A percentile compares a stretch with the other conserved stretches of the same genome.
Evolutionary conservation across 306 rosid genomes (phyloP).

Genomic region (Cicer yamashitae): DNA sequence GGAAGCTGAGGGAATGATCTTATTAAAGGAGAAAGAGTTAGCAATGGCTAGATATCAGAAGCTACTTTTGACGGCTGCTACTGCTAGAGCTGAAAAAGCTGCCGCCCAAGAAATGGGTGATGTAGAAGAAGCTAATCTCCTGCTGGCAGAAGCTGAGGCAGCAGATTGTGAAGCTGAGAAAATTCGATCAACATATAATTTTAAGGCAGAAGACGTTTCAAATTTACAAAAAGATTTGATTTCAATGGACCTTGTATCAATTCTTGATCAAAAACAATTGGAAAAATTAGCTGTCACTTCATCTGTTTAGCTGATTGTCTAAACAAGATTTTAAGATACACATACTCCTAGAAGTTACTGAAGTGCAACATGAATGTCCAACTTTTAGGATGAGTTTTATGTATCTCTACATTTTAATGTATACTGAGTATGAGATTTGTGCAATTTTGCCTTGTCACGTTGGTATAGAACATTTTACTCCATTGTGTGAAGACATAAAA

Average conservation of each 20-base stretch:
- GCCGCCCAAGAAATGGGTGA: slow-evolving; percentile 78
- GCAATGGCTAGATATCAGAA: slow-evolving; percentile 75
- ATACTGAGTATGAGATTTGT: slow-evolving; percentile 3
- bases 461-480: no score
- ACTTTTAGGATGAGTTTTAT: neutral
- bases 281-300: slow-evolving; percentile 61
- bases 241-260: slow-evolving; percentile 73
- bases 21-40: slow-evolving; percentile 71
- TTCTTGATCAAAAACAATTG: slow-evolving; percentile 67
- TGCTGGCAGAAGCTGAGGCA: slow-evolving; percentile 81
- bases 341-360: slow-evolving; percentile 24
- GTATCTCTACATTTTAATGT: neutral
- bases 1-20: slow-evolving; percentile 67
- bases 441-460: neutral
- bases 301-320: slow-evolving; percentile 41
- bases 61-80: slow-evolving; percentile 69
- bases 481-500: no score
- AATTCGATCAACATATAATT: slow-evolving; percentile 61
- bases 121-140: slow-evolving; percentile 75
- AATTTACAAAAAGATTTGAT: slow-evolving; percentile 60
- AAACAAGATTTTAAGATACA: slow-evolving; percentile 25
- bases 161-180: slow-evolving; percentile 71
- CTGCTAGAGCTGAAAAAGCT: slow-evolving; percentile 69
- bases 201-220: slow-evolving; percentile 60
- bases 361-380: neutral